A percentile compares a stretch with the other conserved stretches of the same genome.
Evolutionary conservation across 345 rosid species (phyloP).

Genomic region (Ceriops zippeliana): DNA sequence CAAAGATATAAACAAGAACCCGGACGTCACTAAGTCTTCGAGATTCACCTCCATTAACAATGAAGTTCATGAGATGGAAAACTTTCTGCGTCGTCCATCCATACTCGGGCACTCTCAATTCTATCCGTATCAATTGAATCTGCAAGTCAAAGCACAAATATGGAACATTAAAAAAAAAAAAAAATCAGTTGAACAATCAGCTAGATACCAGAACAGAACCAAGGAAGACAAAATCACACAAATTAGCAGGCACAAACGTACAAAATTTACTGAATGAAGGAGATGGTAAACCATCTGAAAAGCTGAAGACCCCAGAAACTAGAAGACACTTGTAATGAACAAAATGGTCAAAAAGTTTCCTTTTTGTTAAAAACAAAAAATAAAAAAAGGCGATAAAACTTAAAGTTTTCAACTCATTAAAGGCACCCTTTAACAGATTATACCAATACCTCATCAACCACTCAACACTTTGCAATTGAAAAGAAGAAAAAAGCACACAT

Average conservation of each 20-base stretch:
- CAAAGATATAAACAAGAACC: neutral
- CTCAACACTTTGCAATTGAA: neutral
- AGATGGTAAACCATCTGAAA: no score
- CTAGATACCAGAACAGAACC: neutral
- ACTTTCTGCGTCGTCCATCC: slow-evolving; percentile 99
- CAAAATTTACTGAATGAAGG: neutral
- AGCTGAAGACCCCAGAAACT: neutral
- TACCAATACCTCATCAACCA: neutral
- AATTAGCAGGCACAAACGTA: neutral
- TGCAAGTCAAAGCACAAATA: slow-evolving; percentile 26
- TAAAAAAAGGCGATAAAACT: neutral
- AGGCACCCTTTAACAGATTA: neutral
- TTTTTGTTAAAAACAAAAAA: no score
- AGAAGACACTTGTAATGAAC: no score
- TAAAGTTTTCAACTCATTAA: neutral
- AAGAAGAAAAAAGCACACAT: neutral
- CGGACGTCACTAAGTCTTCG: neutral
- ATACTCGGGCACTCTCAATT: slow-evolving; percentile 94
- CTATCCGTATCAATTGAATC: slow-evolving; percentile 86
- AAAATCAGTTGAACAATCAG: slow-evolving; percentile 1
- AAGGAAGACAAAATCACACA: neutral
- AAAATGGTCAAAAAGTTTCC: no score
- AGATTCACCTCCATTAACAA: slow-evolving; percentile 90
- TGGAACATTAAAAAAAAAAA: neutral
- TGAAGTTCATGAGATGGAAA: slow-evolving; percentile 95